Percentiles rank a stretch among this genome's conserved stretches.
phyloP scores from a whole-genome alignment of 2,329 filamentous ascomycete species.

The Colletotrichum siamense region DNA sequence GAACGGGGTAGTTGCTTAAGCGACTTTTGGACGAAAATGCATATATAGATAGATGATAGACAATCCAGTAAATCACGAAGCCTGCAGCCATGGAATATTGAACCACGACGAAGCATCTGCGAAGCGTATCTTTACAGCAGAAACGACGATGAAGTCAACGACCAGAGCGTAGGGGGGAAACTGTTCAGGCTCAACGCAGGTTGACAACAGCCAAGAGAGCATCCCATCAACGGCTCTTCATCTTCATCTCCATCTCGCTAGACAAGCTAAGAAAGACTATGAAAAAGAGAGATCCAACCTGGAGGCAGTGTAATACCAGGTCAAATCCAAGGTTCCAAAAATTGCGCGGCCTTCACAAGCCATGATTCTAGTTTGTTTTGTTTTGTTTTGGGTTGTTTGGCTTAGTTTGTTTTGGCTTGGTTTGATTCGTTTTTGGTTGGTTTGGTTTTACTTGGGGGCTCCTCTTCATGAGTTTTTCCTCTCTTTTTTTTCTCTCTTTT shows the following conservation, averaged over 20 bases:
- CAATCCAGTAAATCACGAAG: background rate
- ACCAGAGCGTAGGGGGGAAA: background rate
- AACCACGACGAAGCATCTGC: background rate
- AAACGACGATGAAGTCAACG: background rate
- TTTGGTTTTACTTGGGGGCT: background rate
- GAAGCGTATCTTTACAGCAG: background rate
- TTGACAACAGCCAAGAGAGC: background rate
- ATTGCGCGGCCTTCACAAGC: background rate
- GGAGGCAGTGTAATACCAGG: background rate
- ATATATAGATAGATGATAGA: slow-evolving; percentile 6
- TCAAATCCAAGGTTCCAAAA: background rate
- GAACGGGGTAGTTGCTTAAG: slow-evolving; percentile 41
- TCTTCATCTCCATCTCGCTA: background rate
- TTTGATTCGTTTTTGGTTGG: background rate
- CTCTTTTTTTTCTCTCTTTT: too few relatives aligned
- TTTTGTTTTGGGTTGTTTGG: background rate
- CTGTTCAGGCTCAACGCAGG: background rate
- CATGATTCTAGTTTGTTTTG: background rate
- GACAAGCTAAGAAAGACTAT: background rate
- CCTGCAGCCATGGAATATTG: background rate
- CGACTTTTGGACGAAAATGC: background rate
- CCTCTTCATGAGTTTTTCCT: background rate
- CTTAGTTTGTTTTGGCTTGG: background rate
- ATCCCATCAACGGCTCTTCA: background rate
- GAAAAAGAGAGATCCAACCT: background rate